Percentiles rank a stretch among this genome's conserved stretches.
These are phyloP conservation scores for Cylindrotheca closterium DNA, from an alignment of 108 stramenopile species.

Conservation along the genomic window DNA sequence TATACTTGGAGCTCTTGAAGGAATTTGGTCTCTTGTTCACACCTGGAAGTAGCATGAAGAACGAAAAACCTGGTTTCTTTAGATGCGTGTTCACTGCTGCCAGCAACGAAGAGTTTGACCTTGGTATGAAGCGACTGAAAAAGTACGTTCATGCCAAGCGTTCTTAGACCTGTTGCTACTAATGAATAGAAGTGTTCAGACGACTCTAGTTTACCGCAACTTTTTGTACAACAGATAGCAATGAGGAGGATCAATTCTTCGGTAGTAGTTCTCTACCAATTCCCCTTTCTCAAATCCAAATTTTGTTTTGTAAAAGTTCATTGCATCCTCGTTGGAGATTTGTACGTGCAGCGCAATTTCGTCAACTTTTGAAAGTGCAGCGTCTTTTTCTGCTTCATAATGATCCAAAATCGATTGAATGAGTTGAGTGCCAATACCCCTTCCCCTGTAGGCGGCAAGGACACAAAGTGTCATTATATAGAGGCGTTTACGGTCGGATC, in stretches of 20 bases:
- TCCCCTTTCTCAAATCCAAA: slow-evolving; percentile 91
- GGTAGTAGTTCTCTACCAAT: slow-evolving; percentile 94
- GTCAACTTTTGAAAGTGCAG: slow-evolving; percentile 40
- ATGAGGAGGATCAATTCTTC: slow-evolving; percentile 95
- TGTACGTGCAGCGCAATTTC: slow-evolving; percentile 96
- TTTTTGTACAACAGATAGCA: slow-evolving; percentile 92
- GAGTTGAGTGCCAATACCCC: slow-evolving; percentile 88
- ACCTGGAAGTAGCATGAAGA: slow-evolving; percentile 81
- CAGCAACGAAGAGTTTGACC: slow-evolving; percentile 69
- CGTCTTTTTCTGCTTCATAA: slow-evolving; percentile 49
- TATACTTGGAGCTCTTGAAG: slow-evolving; percentile 71
- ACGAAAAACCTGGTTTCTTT: slow-evolving; percentile 82
- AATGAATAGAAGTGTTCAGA: background rate
- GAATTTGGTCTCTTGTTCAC: slow-evolving; percentile 82
- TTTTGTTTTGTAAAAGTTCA: slow-evolving; percentile 82
- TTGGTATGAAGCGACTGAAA: slow-evolving; percentile 61
- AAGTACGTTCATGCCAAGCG: slow-evolving; percentile 52
- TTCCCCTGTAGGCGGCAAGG: slow-evolving; percentile 89
- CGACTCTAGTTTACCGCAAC: slow-evolving; percentile 25
- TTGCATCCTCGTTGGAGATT: slow-evolving; percentile 91
- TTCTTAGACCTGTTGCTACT: background rate
- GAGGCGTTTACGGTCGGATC: slow-evolving; percentile 44
- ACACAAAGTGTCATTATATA: slow-evolving; percentile 99
- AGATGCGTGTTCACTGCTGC: slow-evolving; percentile 88
- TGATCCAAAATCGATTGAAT: slow-evolving; percentile 80